These are phyloP conservation scores for Wallemia mellicola DNA, from an alignment of 1,284 basidiomycete species.

Conservation along the genomic window DNA sequence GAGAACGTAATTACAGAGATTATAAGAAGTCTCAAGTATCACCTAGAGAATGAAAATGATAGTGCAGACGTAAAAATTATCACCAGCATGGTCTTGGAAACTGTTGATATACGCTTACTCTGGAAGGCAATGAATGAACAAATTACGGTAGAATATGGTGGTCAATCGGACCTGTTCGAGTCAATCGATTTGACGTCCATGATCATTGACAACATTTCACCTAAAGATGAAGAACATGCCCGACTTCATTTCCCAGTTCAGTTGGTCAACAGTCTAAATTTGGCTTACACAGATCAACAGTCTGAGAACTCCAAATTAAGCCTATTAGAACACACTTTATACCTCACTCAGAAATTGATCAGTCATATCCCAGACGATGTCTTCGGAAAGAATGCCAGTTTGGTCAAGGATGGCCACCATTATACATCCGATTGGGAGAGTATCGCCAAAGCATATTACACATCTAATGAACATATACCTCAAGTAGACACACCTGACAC, in stretches of 20 bases:
- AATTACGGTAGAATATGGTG: background rate
- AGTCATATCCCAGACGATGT: background rate
- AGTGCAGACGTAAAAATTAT: conserved; percentile 33
- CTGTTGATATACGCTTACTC: conserved; percentile 57
- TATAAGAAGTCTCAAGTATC: conserved; percentile 35
- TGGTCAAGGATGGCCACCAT: background rate
- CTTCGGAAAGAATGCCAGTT: background rate
- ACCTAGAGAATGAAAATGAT: conserved; percentile 20
- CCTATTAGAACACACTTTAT: background rate
- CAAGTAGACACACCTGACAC: no score
- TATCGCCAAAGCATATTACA: no score
- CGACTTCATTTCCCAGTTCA: no score
- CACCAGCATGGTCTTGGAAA: conserved; percentile 67
- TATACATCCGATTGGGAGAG: no score
- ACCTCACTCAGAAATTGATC: background rate
- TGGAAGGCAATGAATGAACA: conserved; percentile 29
- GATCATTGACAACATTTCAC: no score
- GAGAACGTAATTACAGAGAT: conserved; percentile 47
- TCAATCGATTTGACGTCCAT: no score
- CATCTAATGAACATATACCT: no score
- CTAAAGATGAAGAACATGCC: no score
- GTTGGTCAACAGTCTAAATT: background rate
- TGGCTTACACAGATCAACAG: background rate
- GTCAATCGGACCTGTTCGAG: background rate
- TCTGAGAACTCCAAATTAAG: background rate